Percentiles rank a stretch among this genome's conserved stretches.
Evolutionary conservation across 2,329 filamentous ascomycete genomes (phyloP).

Genomic region (Fusarium sp.): DNA sequence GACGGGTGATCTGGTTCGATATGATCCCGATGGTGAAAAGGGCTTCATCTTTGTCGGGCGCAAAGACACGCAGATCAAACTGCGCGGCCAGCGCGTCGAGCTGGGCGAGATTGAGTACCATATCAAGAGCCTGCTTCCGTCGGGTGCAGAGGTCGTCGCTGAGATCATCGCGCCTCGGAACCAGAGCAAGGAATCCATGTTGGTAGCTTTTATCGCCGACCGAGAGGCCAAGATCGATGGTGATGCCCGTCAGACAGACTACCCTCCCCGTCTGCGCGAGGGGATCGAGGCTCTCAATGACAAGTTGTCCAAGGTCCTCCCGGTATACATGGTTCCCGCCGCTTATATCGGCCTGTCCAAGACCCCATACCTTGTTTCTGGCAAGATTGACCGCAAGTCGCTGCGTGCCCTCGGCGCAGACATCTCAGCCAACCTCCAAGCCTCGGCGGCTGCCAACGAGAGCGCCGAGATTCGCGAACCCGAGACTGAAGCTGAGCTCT

Average conservation of each 20-base stretch:
- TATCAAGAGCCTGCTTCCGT: conserved; percentile 52
- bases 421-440: conserved; percentile 33
- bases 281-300: conserved; percentile 31
- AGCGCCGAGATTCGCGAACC: conserved; percentile 24
- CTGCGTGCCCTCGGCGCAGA: conserved; percentile 35
- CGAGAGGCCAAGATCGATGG: conserved; percentile 27
- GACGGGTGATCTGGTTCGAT: conserved; percentile 67
- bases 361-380: conserved; percentile 40
- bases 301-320: conserved; percentile 34
- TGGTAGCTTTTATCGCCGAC: conserved; percentile 40
- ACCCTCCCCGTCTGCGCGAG: conserved; percentile 33
- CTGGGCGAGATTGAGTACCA: conserved; percentile 63
- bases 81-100: conserved; percentile 72
- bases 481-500: conserved; percentile 30
- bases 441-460: conserved; percentile 12
- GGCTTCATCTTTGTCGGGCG: conserved; percentile 67
- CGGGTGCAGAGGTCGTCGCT: conserved; percentile 54
- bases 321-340: conserved; percentile 40
- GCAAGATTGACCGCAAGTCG: conserved; percentile 40
- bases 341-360: conserved; percentile 37
- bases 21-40: conserved; percentile 62
- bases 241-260: conserved; percentile 34
- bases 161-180: conserved; percentile 57
- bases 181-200: conserved; percentile 46
- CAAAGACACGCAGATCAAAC: conserved; percentile 74